Base-by-base conservation (phyloP, 495 filamentous ascomycete genomes). In the Evansstolkia leycettana region DNA sequence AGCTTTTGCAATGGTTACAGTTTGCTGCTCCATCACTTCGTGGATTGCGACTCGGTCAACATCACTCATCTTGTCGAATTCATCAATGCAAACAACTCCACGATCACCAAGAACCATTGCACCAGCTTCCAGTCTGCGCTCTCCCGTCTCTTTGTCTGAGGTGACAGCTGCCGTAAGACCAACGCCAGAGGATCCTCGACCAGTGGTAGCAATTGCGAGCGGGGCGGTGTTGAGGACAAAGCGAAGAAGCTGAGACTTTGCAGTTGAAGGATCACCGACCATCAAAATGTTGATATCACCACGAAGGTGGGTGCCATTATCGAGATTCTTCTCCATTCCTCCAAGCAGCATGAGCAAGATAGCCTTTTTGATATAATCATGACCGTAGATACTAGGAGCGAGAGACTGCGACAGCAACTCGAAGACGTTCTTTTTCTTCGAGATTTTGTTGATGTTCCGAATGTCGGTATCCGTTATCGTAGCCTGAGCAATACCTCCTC, bases 21-120 rank as follows among this genome's bases (percentile, higher is more conserved):
- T 99, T 55, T 99, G 90, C 64, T 99, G 90, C 60, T 99, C 90
- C 90, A 99, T 99, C 37, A 99, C 90, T 84, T 99, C 90, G 72
- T 99, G 90, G 48, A 99, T 99, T 31, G 90, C 90, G 14, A 99
- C 90, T 45, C 90, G 78, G 56, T 99, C 90, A 25, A 96, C 80
- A 57, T 96, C 90, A 43, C 83, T 92, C 90, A 99, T 99, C 62
- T 99, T 99, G 62, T 99, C 90, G 52, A 99, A 99, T 56, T 99
- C 90, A 57, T 99, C 90, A 47, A 99, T 99, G 62, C 90, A 99
- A 27, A 99, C 90, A 25, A 99, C 89, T 37, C 90, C 90, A 30
- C 90, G 79, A 50, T 99, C 90, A 51, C 77, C 90, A 39, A 99
- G 82, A 37, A 99, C 90, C 90, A 99, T 99, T 41, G 90, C 90